Evolutionary conservation across 345 rosid genomes (phyloP).

Genomic region (Arabis alpina): DNA sequence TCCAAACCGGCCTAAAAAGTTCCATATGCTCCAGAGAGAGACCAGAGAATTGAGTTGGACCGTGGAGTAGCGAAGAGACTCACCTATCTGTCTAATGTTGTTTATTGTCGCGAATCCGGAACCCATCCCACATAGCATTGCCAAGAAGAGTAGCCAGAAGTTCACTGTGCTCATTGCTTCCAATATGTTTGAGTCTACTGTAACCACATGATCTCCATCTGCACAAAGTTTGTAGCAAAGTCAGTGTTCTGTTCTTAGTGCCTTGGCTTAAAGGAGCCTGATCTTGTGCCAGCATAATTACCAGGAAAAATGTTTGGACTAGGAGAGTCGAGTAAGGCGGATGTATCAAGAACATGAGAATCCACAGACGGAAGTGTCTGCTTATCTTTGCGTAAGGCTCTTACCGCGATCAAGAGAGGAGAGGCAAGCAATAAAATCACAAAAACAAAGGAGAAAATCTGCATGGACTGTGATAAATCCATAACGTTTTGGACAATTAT

Average conservation of each 20-base stretch:
- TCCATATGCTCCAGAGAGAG: constrained; percentile 85
- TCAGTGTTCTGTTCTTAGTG: too few relatives aligned
- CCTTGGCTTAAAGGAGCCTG: too few relatives aligned
- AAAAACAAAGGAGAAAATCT: constrained; percentile 48
- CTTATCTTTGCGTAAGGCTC: constrained; percentile 56
- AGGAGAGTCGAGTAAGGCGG: constrained; percentile 30
- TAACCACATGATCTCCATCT: constrained; percentile 36
- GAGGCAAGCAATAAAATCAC: constrained; percentile 61
- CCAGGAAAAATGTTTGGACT: too few relatives aligned
- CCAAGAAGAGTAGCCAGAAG: constrained; percentile 81
- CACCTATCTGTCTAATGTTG: constrained; percentile 86
- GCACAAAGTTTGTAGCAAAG: too few relatives aligned
- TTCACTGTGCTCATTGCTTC: constrained; percentile 62
- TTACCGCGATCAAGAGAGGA: constrained; percentile 62
- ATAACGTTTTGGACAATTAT: constrained; percentile 60
- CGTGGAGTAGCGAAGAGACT: constrained; percentile 74
- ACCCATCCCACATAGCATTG: constrained; percentile 82
- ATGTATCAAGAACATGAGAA: constrained; percentile 24
- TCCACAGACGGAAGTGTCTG: constrained; percentile 24
- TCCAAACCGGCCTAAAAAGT: constrained; percentile 87
- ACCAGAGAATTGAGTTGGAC: constrained; percentile 69
- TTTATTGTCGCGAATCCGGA: constrained; percentile 79
- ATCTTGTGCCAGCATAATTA: too few relatives aligned
- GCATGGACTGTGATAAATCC: constrained; percentile 54
- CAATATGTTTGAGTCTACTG: constrained; percentile 50